Percentiles rank a stretch among this genome's conserved stretches.
These are phyloP conservation scores for Tagetes erecta DNA, from an alignment of 129 eudicot genomes.

Conservation along the genomic window DNA sequence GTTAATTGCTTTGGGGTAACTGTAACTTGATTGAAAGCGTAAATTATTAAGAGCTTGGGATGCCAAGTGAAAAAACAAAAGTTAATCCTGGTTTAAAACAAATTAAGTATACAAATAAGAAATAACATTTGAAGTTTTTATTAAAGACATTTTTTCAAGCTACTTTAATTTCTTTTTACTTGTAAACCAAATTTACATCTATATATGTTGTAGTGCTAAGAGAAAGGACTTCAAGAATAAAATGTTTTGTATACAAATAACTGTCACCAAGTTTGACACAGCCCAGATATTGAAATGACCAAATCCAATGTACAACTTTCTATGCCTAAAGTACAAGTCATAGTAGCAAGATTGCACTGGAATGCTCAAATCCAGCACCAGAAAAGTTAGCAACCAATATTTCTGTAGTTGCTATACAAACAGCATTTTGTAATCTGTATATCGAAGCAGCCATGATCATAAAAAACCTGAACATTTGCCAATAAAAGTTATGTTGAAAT, in stretches of 20 bases:
- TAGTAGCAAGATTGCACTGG: background rate
- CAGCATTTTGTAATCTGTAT: background rate
- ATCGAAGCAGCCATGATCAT: background rate
- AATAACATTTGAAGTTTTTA: no score
- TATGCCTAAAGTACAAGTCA: constrained; percentile 27
- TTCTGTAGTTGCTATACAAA: background rate
- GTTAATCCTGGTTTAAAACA: no score
- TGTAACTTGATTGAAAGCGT: no score
- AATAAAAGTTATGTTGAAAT: constrained; percentile 24
- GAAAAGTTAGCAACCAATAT: background rate
- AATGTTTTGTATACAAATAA: background rate
- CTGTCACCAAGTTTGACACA: background rate
- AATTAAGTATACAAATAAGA: no score
- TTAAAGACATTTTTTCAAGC: no score
- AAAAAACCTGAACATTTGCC: constrained; percentile 24
- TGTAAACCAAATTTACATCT: no score
- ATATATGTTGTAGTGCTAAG: background rate
- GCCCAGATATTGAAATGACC: constrained; percentile 18
- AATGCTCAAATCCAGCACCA: constrained; percentile 19
- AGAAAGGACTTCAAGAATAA: background rate
- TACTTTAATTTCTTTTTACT: no score
- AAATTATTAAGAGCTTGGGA: no score
- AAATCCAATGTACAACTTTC: constrained; percentile 25
- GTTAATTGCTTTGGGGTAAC: no score
- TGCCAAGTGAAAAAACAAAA: no score